These are phyloP conservation scores for Chytriomyces sp. DNA, from an alignment of 192 early-diverging fungal species.

Conservation along the genomic window DNA sequence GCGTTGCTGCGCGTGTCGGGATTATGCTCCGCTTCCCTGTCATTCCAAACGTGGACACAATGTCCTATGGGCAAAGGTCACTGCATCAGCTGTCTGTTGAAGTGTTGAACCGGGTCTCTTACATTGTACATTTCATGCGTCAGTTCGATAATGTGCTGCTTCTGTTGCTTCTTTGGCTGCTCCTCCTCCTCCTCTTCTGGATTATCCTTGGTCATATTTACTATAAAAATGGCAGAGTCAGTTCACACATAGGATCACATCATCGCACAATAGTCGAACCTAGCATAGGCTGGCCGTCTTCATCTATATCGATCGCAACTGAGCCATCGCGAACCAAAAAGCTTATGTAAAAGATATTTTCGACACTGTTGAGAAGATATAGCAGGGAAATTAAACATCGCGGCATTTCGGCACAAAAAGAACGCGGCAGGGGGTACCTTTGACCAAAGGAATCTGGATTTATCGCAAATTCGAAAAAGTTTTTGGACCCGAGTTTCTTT, in stretches of 20 bases:
- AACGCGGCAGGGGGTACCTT: constrained; percentile 45
- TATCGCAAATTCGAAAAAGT: constrained; percentile 82
- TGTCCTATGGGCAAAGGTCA: neutral
- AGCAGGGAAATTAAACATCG: neutral
- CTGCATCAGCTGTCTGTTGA: no score
- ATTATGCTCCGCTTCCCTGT: neutral
- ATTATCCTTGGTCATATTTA: neutral
- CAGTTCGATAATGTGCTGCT: constrained; percentile 29
- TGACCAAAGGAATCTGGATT: constrained; percentile 92
- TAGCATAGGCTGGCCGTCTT: constrained; percentile 43
- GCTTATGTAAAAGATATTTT: constrained; percentile 98
- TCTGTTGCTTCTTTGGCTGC: constrained; percentile 6
- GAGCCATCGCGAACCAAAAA: constrained; percentile 89
- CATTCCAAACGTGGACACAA: neutral
- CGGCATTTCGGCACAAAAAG: neutral
- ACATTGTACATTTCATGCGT: constrained; percentile 9
- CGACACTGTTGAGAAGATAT: constrained; percentile 56
- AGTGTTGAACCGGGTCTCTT: no score
- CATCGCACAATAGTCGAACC: neutral
- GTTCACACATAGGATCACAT: neutral
- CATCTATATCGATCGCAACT: constrained; percentile 72
- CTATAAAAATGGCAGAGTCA: neutral
- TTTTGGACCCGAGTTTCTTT: constrained; percentile 49
- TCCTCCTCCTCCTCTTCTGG: neutral
- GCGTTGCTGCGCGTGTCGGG: neutral